These are phyloP conservation scores for Mycena metata DNA, from an alignment of 768 basidiomycete species.

Conservation along the genomic window DNA sequence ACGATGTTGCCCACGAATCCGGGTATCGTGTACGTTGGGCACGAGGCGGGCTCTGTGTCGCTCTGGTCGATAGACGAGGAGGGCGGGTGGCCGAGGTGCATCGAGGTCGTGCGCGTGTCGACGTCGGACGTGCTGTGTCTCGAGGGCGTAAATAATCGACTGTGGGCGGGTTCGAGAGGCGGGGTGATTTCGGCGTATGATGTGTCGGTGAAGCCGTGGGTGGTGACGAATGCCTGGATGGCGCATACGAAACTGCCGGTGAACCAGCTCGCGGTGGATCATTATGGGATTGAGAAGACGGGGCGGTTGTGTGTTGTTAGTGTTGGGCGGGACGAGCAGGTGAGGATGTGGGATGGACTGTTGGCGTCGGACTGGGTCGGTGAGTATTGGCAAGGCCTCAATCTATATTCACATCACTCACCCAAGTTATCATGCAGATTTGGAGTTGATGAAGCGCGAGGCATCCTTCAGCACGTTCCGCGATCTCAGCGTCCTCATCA, in stretches of 20 bases:
- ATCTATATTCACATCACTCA: constrained; percentile 9
- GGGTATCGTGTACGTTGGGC: constrained; percentile 82
- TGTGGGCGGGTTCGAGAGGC: constrained; percentile 91
- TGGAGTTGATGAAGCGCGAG: constrained; percentile 82
- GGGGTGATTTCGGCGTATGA: constrained; percentile 90
- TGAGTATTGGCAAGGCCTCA: constrained; percentile 54
- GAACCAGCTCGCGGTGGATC: constrained; percentile 75
- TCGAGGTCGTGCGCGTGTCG: constrained; percentile 85
- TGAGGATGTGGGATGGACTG: constrained; percentile 93
- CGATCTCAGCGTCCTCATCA: constrained; percentile 79
- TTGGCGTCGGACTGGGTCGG: constrained; percentile 89
- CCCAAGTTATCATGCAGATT: constrained; percentile 60
- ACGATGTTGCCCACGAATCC: constrained; percentile 80
- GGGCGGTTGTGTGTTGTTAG: constrained; percentile 80
- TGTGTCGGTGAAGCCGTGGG: constrained; percentile 80
- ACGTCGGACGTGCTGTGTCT: constrained; percentile 85
- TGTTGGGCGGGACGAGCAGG: constrained; percentile 77
- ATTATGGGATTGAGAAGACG: constrained; percentile 77
- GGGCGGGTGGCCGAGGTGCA: constrained; percentile 71
- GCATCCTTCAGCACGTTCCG: constrained; percentile 84
- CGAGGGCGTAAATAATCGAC: constrained; percentile 83
- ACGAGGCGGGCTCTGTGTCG: constrained; percentile 91
- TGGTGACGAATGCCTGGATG: constrained; percentile 88
- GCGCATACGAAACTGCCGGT: constrained; percentile 82
- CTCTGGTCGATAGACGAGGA: constrained; percentile 78